These are phyloP conservation scores for Xylaria multiplex DNA, from an alignment of 2,329 filamentous ascomycete species.

Conservation along the genomic window DNA sequence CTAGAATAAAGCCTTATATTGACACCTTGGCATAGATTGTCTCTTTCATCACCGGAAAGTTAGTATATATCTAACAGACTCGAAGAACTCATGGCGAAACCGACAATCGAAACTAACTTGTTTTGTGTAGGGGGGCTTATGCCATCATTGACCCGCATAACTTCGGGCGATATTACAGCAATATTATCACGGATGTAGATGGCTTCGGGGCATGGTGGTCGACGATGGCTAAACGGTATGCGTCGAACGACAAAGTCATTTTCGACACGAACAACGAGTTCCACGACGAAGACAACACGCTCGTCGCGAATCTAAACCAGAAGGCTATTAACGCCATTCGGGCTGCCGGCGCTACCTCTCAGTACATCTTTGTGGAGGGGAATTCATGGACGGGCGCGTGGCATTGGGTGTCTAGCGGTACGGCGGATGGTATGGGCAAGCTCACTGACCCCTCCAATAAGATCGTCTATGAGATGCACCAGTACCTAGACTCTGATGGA, in stretches of 20 bases:
- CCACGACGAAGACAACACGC: slow-evolving; percentile 68
- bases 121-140: slow-evolving; percentile 55
- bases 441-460: slow-evolving; percentile 62
- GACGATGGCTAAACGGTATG: slow-evolving; percentile 64
- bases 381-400: slow-evolving; percentile 65
- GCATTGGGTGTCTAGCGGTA: slow-evolving; percentile 47
- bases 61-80: slow-evolving; percentile 2
- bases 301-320: slow-evolving; percentile 71
- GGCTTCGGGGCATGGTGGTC: slow-evolving; percentile 68
- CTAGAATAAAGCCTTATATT: slow-evolving; percentile 9
- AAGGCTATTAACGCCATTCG: slow-evolving; percentile 72
- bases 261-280: slow-evolving; percentile 77
- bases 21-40: slow-evolving; percentile 39
- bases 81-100: background rate
- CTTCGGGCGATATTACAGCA: slow-evolving; percentile 65
- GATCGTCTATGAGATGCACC: slow-evolving; percentile 68
- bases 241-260: slow-evolving; percentile 64
- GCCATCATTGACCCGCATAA: slow-evolving; percentile 71
- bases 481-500: slow-evolving; percentile 66
- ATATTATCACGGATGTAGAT: slow-evolving; percentile 62
- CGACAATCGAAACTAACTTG: slow-evolving; percentile 11
- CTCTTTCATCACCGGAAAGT: slow-evolving; percentile 42
- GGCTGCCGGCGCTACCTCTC: slow-evolving; percentile 63
- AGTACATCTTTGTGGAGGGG: slow-evolving; percentile 67
- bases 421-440: slow-evolving; percentile 53